Evolutionary conservation across 257 asterid species (phyloP).

Genomic region (Paulownia fortunei): DNA sequence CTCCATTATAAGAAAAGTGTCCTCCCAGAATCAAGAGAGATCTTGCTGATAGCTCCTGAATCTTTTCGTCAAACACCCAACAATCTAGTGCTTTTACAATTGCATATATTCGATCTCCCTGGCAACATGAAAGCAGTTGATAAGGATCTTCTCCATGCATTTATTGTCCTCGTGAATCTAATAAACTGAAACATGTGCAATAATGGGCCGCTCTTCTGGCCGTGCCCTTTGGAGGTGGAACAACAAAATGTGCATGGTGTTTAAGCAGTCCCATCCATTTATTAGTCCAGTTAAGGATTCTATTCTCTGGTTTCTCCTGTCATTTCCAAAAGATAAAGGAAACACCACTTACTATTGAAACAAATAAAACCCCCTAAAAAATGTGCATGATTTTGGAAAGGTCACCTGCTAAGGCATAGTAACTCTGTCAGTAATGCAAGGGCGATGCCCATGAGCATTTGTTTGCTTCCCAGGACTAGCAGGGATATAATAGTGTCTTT

Average conservation of each 20-base stretch:
- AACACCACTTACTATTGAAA: neutral
- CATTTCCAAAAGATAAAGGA: neutral
- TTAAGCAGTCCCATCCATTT: constrained; percentile 68
- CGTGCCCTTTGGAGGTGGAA: constrained; percentile 61
- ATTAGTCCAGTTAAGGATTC: constrained; percentile 50
- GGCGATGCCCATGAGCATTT: constrained; percentile 38
- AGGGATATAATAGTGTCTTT: constrained; percentile 52
- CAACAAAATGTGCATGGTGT: constrained; percentile 62
- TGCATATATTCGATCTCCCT: constrained; percentile 69
- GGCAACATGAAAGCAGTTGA: constrained; percentile 27
- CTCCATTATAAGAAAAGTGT: constrained; percentile 76
- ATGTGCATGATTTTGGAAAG: neutral
- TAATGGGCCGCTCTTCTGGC: constrained; percentile 62
- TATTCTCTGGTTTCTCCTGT: constrained; percentile 58
- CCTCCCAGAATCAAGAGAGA: constrained; percentile 76
- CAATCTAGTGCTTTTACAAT: constrained; percentile 58
- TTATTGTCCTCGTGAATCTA: neutral
- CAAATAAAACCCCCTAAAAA: neutral
- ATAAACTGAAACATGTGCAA: constrained; percentile 55
- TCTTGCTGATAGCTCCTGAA: constrained; percentile 63
- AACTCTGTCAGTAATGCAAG: constrained; percentile 65
- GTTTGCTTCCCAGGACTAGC: constrained; percentile 41
- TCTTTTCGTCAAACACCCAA: constrained; percentile 53
- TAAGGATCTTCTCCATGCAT: neutral
- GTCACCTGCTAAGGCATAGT: constrained; percentile 72